phyloP scores from a whole-genome alignment of 164 flowering plant genomes.

The Magnolia sinica region DNA sequence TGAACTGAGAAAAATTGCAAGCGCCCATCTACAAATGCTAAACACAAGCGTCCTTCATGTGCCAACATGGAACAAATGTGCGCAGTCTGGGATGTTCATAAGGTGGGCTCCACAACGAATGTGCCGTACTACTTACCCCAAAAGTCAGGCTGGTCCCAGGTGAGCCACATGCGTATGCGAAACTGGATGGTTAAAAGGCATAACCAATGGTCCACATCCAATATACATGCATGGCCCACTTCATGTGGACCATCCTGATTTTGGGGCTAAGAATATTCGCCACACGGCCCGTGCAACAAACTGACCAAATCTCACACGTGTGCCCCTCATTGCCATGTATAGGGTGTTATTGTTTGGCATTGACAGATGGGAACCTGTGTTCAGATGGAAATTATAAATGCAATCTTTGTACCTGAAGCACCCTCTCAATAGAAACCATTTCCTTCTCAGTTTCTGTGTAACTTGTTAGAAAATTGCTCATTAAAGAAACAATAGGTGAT shows the following conservation, averaged over 20 bases:
- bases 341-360: background rate
- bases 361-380: background rate
- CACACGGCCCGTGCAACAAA: background rate
- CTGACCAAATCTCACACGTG: background rate
- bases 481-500: conserved; percentile 76
- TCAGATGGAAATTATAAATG: background rate
- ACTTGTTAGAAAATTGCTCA: conserved; percentile 85
- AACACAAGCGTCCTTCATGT: background rate
- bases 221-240: background rate
- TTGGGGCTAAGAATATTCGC: background rate
- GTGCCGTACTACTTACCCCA: no score
- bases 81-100: no score
- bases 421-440: conserved; percentile 94
- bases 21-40: background rate
- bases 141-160: no score
- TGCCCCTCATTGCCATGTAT: background rate
- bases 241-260: background rate
- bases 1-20: background rate
- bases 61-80: background rate
- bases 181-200: no score
- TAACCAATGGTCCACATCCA: no score
- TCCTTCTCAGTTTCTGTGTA: conserved; percentile 98
- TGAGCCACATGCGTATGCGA: no score
- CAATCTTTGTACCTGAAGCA: conserved; percentile 54
- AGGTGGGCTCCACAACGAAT: no score